Evolutionary conservation across 805 yeast genomes (phyloP).

Genomic region (Sugiyamaella chiloensis): DNA sequence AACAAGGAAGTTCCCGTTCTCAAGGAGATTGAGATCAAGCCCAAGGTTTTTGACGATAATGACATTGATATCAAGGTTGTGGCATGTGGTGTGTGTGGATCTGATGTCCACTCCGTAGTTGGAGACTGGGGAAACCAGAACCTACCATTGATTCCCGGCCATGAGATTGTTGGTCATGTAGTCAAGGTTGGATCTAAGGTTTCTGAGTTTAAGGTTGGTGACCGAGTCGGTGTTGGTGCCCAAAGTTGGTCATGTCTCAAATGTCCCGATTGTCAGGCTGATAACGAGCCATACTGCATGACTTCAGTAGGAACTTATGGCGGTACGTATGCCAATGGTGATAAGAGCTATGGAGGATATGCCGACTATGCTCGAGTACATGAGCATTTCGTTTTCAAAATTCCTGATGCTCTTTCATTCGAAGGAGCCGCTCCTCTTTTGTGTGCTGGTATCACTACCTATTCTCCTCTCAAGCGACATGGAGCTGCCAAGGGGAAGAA

Average conservation of each 20-base stretch:
- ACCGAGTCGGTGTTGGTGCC: slow-evolving; percentile 81
- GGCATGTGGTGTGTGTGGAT: slow-evolving; percentile 49
- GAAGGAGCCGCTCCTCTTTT: slow-evolving; percentile 65
- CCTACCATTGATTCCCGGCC: slow-evolving; percentile 47
- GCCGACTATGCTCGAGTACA: slow-evolving; percentile 63
- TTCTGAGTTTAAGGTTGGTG: slow-evolving; percentile 52
- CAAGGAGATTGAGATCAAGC: slow-evolving; percentile 47
- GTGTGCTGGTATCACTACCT: slow-evolving; percentile 77
- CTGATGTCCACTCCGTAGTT: slow-evolving; percentile 51
- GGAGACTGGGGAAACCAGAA: slow-evolving; percentile 49
- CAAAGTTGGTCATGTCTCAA: slow-evolving; percentile 56
- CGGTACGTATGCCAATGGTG: slow-evolving; percentile 39
- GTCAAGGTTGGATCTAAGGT: slow-evolving; percentile 56
- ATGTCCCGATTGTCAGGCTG: slow-evolving; percentile 56
- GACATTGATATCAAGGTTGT: slow-evolving; percentile 33
- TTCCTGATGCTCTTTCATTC: slow-evolving; percentile 53
- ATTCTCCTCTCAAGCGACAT: slow-evolving; percentile 54
- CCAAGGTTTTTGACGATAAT: slow-evolving; percentile 42
- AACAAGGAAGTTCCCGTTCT: slow-evolving; percentile 55
- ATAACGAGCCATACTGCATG: slow-evolving; percentile 45
- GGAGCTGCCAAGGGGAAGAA: slow-evolving; percentile 48
- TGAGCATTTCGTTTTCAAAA: slow-evolving; percentile 59
- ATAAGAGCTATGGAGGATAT: slow-evolving; percentile 59
- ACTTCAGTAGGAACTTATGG: slow-evolving; percentile 33
- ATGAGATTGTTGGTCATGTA: slow-evolving; percentile 40